phyloP scores from a whole-genome alignment of 306 rosid genomes.

The Crotalaria pallida region DNA sequence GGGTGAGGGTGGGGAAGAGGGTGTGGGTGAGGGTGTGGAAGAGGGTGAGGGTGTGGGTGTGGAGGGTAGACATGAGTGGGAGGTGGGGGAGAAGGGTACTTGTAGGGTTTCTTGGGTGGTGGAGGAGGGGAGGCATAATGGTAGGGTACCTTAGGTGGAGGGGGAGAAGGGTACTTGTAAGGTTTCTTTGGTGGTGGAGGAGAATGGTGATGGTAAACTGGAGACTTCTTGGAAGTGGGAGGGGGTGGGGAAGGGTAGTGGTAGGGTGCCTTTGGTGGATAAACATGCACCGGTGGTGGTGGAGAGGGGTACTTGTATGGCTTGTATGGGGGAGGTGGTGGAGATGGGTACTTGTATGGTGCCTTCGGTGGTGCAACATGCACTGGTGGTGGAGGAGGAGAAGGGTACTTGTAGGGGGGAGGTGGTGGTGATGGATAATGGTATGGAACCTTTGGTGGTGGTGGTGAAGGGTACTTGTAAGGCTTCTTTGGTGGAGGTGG shows the following conservation, averaged over 20 bases:
- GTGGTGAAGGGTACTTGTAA: not conserved
- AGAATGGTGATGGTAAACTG: too few relatives aligned
- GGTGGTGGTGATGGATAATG: slow-evolving; percentile 4
- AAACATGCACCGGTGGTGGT: not conserved
- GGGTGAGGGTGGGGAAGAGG: not conserved
- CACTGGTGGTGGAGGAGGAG: not conserved
- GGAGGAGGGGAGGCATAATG: not conserved
- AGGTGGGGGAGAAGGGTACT: slow-evolving; percentile 15
- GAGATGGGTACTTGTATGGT: not conserved
- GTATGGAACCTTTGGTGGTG: not conserved
- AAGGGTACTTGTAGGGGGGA: not conserved
- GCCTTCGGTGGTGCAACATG: not conserved
- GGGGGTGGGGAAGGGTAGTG: not conserved
- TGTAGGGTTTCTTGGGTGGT: slow-evolving; percentile 4
- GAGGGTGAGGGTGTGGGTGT: not conserved
- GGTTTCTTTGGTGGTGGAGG: too few relatives aligned
- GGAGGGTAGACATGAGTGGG: slow-evolving; percentile 1
- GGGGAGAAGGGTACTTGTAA: not conserved
- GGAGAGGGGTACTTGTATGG: not conserved
- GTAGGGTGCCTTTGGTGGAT: not conserved
- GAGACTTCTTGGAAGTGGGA: too few relatives aligned
- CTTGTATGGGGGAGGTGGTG: not conserved
- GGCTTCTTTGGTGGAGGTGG: slow-evolving; percentile 23
- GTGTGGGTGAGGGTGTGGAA: slow-evolving; percentile 4
- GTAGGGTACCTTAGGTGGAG: not conserved